These are phyloP conservation scores for Fomitiporia mediterranea DNA, from an alignment of 1,284 basidiomycete genomes.

Conservation along the genomic window DNA sequence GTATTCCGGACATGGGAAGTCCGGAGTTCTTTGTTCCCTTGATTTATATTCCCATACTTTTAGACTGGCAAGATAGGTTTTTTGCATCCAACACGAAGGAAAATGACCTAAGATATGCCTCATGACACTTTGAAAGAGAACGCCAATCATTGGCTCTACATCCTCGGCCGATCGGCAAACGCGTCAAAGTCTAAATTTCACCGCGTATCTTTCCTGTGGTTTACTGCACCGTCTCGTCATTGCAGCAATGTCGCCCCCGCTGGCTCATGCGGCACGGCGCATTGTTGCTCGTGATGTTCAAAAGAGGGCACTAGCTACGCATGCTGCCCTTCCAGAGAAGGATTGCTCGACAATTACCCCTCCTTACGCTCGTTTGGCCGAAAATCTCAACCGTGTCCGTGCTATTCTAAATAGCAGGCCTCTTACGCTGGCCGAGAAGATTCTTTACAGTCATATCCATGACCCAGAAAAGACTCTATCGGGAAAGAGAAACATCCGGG, in stretches of 20 bases:
- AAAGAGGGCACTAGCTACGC: conserved; percentile 46
- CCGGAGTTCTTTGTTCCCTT: too few species aligned
- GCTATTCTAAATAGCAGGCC: conserved; percentile 64
- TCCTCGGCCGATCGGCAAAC: conserved; percentile 11
- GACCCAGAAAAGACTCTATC: conserved; percentile 75
- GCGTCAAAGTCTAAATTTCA: conserved; percentile 5
- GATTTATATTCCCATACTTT: too few species aligned
- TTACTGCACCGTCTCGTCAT: not conserved
- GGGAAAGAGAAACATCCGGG: conserved; percentile 68
- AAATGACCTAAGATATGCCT: too few species aligned
- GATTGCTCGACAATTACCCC: conserved; percentile 83
- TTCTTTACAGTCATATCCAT: conserved; percentile 90
- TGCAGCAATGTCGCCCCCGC: conserved; percentile 6
- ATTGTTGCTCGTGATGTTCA: conserved; percentile 20
- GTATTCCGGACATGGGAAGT: too few species aligned
- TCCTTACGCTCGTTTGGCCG: conserved; percentile 76
- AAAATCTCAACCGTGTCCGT: conserved; percentile 74
- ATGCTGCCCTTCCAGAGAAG: conserved; percentile 50
- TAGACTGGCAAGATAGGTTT: too few species aligned
- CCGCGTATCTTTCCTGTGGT: not conserved
- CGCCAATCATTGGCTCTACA: conserved; percentile 10
- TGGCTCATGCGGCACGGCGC: conserved; percentile 13
- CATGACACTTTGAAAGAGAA: not conserved
- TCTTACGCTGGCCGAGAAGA: conserved; percentile 95
- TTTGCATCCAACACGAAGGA: too few species aligned